Evolutionary conservation across 179 eudicot genomes (phyloP).

Genomic region (Dionaea muscipula): DNA sequence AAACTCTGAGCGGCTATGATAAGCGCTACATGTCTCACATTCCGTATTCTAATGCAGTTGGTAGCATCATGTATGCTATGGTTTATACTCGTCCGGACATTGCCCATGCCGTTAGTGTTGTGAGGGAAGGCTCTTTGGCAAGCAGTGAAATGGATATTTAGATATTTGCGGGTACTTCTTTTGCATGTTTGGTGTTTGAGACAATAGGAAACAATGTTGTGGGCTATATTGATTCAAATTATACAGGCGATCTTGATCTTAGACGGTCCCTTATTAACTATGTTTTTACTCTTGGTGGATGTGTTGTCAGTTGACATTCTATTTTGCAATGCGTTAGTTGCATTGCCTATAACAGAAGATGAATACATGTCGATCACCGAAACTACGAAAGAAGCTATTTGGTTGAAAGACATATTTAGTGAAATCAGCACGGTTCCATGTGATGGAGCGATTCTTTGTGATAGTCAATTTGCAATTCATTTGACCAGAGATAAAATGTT

Average conservation of each 20-base stretch:
- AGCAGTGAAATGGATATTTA: neutral
- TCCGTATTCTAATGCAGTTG: conserved; percentile 9
- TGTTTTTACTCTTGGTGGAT: conserved; percentile 1
- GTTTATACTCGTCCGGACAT: conserved; percentile 7
- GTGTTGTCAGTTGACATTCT: neutral
- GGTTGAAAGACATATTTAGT: neutral
- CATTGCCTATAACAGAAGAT: neutral
- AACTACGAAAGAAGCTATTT: conserved; percentile 3
- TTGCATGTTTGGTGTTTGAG: neutral
- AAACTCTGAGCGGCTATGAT: neutral
- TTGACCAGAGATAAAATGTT: neutral
- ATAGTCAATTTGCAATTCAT: neutral
- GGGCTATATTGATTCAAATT: conserved; percentile 1
- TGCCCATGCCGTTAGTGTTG: conserved; percentile 9
- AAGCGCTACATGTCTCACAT: neutral
- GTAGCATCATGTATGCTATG: conserved; percentile 11
- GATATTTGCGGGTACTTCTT: neutral
- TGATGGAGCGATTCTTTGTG: neutral
- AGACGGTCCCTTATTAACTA: neutral
- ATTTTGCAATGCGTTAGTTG: neutral
- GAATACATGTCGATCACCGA: neutral
- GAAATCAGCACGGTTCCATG: neutral
- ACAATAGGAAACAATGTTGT: neutral
- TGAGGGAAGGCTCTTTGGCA: conserved; percentile 1
- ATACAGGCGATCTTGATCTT: neutral